Evolutionary conservation across 345 rosid species (phyloP).

Genomic region (Gossypium longicalyx): DNA sequence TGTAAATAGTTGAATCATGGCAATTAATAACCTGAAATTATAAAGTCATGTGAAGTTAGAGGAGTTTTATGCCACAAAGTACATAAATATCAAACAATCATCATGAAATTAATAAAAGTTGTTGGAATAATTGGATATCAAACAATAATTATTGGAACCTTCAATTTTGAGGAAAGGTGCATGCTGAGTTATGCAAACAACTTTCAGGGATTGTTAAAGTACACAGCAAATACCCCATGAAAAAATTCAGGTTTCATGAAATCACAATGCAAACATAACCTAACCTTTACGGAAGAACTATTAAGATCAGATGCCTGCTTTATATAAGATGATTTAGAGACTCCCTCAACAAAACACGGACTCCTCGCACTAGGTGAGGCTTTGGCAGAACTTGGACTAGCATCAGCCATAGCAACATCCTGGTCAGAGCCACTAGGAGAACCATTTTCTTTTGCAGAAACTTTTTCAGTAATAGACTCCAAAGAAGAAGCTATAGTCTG

Average conservation of each 20-base stretch:
- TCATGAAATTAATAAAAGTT: conserved; percentile 1
- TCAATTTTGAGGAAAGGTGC: background rate
- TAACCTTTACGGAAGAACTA: conserved; percentile 90
- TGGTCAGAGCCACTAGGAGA: conserved; percentile 64
- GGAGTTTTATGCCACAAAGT: background rate
- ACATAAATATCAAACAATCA: background rate
- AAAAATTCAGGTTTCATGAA: background rate
- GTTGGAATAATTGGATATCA: background rate
- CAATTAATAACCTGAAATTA: conserved; percentile 84
- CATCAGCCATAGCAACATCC: conserved; percentile 94
- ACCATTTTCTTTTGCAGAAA: conserved; percentile 85
- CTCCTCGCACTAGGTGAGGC: conserved; percentile 58
- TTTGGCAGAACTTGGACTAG: conserved; percentile 68
- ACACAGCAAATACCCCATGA: background rate
- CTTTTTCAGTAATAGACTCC: conserved; percentile 78
- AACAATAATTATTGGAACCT: background rate
- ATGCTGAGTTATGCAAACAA: background rate
- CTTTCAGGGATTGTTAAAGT: background rate
- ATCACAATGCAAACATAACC: conserved; percentile 15
- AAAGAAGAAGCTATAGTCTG: conserved; percentile 73
- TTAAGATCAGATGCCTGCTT: conserved; percentile 89
- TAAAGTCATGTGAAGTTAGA: conserved; percentile 16
- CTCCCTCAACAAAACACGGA: conserved; percentile 80
- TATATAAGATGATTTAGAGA: conserved; percentile 79
- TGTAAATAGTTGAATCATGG: conserved; percentile 91